A percentile compares a stretch with the other conserved stretches of the same genome.
Evolutionary conservation across 2,329 filamentous ascomycete genomes (phyloP).

Genomic region (Beauveria sp.): DNA sequence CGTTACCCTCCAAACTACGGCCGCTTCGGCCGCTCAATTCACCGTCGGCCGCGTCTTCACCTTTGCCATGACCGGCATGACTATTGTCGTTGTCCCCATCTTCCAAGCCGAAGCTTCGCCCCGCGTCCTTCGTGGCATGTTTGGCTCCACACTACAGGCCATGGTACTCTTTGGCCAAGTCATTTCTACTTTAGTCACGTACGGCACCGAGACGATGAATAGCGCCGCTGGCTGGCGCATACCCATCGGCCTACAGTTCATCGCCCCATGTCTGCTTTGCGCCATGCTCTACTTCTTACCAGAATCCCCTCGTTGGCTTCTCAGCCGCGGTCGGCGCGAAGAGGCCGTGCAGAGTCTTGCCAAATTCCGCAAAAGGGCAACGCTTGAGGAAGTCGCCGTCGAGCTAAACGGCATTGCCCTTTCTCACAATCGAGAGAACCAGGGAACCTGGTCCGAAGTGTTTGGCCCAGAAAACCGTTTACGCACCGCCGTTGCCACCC

Average conservation of each 20-base stretch:
- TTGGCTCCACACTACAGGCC: constrained; percentile 22
- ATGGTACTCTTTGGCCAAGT: constrained; percentile 22
- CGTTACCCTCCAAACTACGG: constrained; percentile 22
- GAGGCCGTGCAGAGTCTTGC: constrained; percentile 27
- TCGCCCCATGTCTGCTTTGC: constrained; percentile 31
- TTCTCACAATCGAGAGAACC: constrained; percentile 15
- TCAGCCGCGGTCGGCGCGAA: constrained; percentile 28
- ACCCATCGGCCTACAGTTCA: constrained; percentile 37
- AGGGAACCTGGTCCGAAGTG: constrained; percentile 19
- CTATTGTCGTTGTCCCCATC: constrained; percentile 25
- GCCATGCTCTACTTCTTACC: constrained; percentile 29
- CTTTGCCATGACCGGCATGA: constrained; percentile 25
- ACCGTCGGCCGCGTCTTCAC: constrained; percentile 23
- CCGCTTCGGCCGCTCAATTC: constrained; percentile 22
- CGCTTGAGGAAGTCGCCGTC: constrained; percentile 19
- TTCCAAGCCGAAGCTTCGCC: constrained; percentile 23
- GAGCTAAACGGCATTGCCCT: constrained; percentile 18
- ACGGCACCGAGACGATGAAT: constrained; percentile 19
- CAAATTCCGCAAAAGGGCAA: constrained; percentile 23
- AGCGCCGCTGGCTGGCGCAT: constrained; percentile 30
- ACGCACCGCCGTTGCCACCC: constrained; percentile 19
- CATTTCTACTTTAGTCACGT: constrained; percentile 20
- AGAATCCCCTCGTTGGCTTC: constrained; percentile 39
- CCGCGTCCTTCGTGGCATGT: constrained; percentile 20
- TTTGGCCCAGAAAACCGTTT: constrained; percentile 17